Conservation (phyloP, 768 basidiomycete genomes). For the Mycena vitilis region DNA sequence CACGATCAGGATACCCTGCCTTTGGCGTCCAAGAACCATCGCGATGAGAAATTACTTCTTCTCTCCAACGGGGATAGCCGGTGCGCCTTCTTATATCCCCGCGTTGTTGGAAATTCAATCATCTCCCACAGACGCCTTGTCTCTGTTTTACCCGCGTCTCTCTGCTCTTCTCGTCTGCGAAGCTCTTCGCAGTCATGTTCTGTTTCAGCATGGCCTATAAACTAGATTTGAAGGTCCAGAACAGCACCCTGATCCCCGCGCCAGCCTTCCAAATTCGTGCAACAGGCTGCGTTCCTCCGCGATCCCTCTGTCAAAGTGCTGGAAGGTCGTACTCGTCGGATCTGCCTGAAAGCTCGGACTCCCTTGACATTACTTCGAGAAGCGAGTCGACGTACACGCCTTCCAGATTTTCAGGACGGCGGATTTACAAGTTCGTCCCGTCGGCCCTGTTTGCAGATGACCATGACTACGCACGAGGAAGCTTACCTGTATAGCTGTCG, state of each 20-base stretch:
- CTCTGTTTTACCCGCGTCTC: too few relatives aligned
- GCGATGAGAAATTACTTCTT: too few relatives aligned
- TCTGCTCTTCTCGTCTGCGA: neutral
- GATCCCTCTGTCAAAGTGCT: neutral
- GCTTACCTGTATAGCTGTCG: too few relatives aligned
- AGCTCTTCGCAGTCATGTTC: neutral
- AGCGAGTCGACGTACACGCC: neutral
- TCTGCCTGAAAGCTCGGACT: neutral
- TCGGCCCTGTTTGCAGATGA: too few relatives aligned
- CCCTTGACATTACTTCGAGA: conserved; percentile 2
- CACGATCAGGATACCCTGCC: too few relatives aligned
- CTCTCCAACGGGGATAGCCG: too few relatives aligned
- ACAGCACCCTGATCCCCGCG: conserved; percentile 15
- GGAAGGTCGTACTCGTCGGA: conserved; percentile 22
- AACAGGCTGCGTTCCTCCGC: neutral
- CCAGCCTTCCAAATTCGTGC: too few relatives aligned
- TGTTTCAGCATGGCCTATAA: neutral
- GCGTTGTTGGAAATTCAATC: too few relatives aligned
- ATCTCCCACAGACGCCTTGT: too few relatives aligned
- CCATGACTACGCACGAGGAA: neutral
- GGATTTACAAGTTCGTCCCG: neutral
- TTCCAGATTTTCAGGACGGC: conserved; percentile 1
- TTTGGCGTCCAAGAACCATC: too few relatives aligned
- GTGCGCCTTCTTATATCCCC: too few relatives aligned
- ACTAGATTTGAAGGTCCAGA: neutral